Evolutionary conservation across 495 filamentous ascomycete species (phyloP), one percentile per base, ranked within the genome.

Genomic region (Neurospora pannonica): DNA sequence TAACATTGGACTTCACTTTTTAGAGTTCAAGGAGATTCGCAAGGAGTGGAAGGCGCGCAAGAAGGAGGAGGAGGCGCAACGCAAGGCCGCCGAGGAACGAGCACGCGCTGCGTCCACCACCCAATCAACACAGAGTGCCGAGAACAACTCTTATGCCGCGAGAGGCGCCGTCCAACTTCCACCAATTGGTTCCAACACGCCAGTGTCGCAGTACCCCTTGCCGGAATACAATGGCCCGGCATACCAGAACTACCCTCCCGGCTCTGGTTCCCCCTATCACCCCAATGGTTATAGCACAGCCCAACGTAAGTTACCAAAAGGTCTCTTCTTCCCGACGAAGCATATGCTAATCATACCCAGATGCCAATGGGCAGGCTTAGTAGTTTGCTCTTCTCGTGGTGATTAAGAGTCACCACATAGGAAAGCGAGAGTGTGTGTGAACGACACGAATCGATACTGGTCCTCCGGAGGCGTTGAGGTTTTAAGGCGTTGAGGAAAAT

Each of bases 31-130:
- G 84, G 96, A 99, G 78, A 98, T 99, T 74, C 93, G 96, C 71
- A 97, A 98, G 82, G 94, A 98, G 81, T 99, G 96, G 96, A 99
- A 99, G 83, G 92, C 93, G 21, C 93, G 95, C 75, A 99, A 98
- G 89, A 98, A 99, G 92, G 96, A 99, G 82, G 96, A 98, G 77
- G 96, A 98, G 74, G 90, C 89, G 73, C 85, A 87, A 79, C 92
- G 96, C 77, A 98, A 98, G 88, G 92, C 91, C 28, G 92, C 93
- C 5, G 96, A 98, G 77, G 96, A 98, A 76, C 90, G 94, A 73
- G 89, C 92, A 75, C 92, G 94, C 70, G 88, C 88, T 43, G 89
- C 88, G 70, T 88, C 88, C 36, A 89, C 86, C 39, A 85, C 88
- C 70, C 86, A 85, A 40, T 86, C 81, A 70, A 89, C 90, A 43